Base-by-base conservation (phyloP, 1,284 basidiomycete genomes). In the Boletus chippewaensis region DNA sequence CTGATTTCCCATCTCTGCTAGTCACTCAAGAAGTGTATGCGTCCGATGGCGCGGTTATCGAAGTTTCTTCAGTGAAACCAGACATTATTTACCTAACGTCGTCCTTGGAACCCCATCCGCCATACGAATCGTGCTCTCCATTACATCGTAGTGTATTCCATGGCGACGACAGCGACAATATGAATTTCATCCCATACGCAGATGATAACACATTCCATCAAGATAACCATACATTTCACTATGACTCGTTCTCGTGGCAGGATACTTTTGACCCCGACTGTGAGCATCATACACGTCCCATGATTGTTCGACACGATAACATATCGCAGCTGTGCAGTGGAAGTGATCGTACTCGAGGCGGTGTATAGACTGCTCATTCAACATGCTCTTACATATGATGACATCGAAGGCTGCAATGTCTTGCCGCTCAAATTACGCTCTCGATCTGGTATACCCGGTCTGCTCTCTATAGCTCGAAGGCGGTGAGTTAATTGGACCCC, bases 121-220 rank as follows among this genome's bases (percentile, higher is more conserved):
- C 60, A 10, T 83, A 83, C 57, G 78, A 82, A 55, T 70, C 71
- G 2, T 80, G 78, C 57, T 67, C 79, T 2, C 77, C 80, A 1
- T 60, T 70, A 5, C 57, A 59, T 8, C 68, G 70, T 40, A 80
- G 69, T 52, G 66, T 79, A 12, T 71, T 74, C 49, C 70, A 70
- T 18, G 82, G 80, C 4, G 81, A 84, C 55, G 83, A 85, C 52
- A 65, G 75, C 5, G 66, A 73, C 54, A 64, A 69, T 28, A 73
- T 83, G 71, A 70, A 70, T 1, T 84, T 83, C 60, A 63, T 82
- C n/a, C 81, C 81, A 2, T 76, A 76, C 45, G 69, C 75, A 1
- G 81, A 84, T 55, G 80, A 83, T 40, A 68, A 70, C 3, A 56
- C 42, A 0, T 84, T 84, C 56, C 56, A 78, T 49, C 65, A 64